Percentiles rank a stretch among this genome's conserved stretches.
phyloP scores from a whole-genome alignment of 2,329 filamentous ascomycete genomes.

The Penicillium olsonii region DNA sequence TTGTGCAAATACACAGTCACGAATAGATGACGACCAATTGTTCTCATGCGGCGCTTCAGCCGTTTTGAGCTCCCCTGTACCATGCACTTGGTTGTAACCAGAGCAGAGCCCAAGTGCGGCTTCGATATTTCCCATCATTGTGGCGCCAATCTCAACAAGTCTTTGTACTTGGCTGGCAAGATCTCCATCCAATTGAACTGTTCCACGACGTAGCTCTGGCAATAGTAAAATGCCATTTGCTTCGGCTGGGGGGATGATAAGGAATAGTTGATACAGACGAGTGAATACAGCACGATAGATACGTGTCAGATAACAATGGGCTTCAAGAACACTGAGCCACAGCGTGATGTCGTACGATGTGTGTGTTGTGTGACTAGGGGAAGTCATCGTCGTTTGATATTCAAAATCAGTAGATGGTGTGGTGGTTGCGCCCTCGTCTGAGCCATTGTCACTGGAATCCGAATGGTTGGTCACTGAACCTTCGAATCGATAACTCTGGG shows the following conservation, averaged over 20 bases:
- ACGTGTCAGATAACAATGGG: constrained; percentile 17
- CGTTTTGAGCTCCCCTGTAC: background rate
- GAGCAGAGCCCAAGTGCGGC: constrained; percentile 6
- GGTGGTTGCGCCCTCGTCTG: constrained; percentile 4
- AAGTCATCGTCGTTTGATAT: constrained; percentile 9
- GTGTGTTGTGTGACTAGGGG: background rate
- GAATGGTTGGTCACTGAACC: background rate
- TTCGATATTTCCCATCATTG: constrained; percentile 16
- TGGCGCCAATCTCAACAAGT: constrained; percentile 15
- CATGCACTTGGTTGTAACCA: background rate
- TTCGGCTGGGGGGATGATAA: constrained; percentile 16
- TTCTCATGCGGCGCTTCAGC: background rate
- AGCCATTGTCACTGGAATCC: background rate
- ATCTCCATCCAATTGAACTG: constrained; percentile 12
- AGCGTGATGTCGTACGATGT: constrained; percentile 4
- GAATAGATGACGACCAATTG: constrained; percentile 8
- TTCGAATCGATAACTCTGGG: background rate
- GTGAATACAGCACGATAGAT: constrained; percentile 19
- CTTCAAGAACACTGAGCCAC: constrained; percentile 15
- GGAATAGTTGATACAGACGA: constrained; percentile 19
- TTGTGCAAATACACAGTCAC: constrained; percentile 15
- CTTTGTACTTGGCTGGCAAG: constrained; percentile 11
- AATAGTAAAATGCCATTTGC: constrained; percentile 13
- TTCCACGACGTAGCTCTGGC: constrained; percentile 10
- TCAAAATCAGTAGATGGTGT: constrained; percentile 14